These are phyloP conservation scores for Triticum monococcum DNA, from an alignment of 176 grass and related monocot genomes.

Conservation along the genomic window DNA sequence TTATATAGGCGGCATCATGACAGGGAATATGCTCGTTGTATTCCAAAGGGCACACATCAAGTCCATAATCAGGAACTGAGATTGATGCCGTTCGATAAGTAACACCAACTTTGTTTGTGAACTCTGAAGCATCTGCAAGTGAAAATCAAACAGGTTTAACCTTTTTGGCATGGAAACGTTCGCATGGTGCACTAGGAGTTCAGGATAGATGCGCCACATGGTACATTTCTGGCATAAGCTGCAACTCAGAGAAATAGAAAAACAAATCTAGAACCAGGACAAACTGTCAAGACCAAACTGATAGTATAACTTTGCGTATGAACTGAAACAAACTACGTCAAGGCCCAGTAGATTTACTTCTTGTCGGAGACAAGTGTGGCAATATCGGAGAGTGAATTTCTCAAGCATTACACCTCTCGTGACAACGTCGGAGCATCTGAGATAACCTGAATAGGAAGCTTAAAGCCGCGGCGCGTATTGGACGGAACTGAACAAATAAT, in stretches of 20 bases:
- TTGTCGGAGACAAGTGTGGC: background rate
- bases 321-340: background rate
- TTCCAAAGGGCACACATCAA: conserved; percentile 69
- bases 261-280: background rate
- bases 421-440: background rate
- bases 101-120: conserved; percentile 61
- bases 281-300: background rate
- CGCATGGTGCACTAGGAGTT: background rate
- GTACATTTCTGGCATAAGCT: background rate
- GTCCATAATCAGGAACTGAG: conserved; percentile 55
- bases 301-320: background rate
- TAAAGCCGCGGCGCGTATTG: background rate
- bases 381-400: background rate
- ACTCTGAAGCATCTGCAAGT: conserved; percentile 44
- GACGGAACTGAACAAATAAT: background rate
- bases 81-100: conserved; percentile 43
- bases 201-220: background rate
- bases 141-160: conserved; percentile 25
- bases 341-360: background rate
- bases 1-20: conserved; percentile 58
- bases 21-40: conserved; percentile 89
- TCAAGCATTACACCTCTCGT: background rate
- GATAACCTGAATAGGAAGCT: background rate
- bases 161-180: background rate
- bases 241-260: background rate